Evolutionary conservation across 2,329 filamentous ascomycete species (phyloP), one percentile per base, ranked within the genome.

Genomic region (Cercospora canescens): DNA sequence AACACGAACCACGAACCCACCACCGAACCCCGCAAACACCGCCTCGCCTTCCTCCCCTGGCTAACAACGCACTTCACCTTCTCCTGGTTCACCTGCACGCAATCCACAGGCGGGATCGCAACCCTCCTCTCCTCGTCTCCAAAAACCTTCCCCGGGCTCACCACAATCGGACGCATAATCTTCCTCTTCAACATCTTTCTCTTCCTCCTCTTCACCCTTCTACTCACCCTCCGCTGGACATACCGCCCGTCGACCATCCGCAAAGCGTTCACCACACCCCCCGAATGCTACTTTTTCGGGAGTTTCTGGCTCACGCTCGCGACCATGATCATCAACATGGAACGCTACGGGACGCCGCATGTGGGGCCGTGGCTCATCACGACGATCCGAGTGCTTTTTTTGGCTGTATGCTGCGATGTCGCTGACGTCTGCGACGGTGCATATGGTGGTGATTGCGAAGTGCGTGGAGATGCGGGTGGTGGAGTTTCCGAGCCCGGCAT

Each of bases 81-180:
- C 67, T 69, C 67, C 37, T 92, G 90, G 89, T 94, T 89, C 77
- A 90, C 89, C 1, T 81, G 88, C 34, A 89, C 89, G 1, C 93
- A 93, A 90, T 90, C 88, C 56, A 91, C 89, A 0, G 91, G 91
- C 35, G 89, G 89, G 0, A 78, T 93, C 1, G 86, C 90, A 0
- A 78, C 89, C 2, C 82, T 93, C 16, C 82, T 93, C 52, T 83
- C 84, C 2, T 87, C 88, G 59, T 82, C 82, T 18, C 90, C 91
- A 8, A 86, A 88, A 71, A 80, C 82, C 62, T 94, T 94, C 75
- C 74, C 79, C 0, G 90, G 90, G 0, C 79, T 92, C 1, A 76
- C 79, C 4, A 84, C 86, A 4, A 89, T 93, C 60, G 91, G 90
- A 1, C 81, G 87, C 34, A 84, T 87, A 18, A 82, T 93, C 39